These are phyloP conservation scores for Lagenidium giganteum DNA, from an alignment of 352 stramenopile genomes.

Conservation along the genomic window DNA sequence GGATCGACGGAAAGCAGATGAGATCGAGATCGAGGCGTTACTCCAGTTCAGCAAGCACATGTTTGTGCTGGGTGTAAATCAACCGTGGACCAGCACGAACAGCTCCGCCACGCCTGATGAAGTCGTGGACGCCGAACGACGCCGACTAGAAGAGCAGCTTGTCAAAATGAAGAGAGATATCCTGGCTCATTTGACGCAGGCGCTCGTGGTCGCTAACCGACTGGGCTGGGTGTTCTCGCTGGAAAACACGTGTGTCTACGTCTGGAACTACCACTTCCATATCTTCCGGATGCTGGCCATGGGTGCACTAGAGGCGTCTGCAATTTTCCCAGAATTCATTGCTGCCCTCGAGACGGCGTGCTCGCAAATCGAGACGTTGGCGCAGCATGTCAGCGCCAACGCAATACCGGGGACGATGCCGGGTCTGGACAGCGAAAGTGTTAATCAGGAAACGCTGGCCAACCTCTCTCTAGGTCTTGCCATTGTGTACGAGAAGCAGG, in stretches of 20 bases:
- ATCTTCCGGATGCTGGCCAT: slow-evolving; percentile 50
- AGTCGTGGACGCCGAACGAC: no score
- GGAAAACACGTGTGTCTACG: slow-evolving; percentile 78
- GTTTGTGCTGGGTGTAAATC: no score
- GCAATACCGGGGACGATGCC: no score
- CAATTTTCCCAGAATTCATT: slow-evolving; percentile 55
- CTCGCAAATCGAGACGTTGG: slow-evolving; percentile 52
- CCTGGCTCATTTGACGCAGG: slow-evolving; percentile 26
- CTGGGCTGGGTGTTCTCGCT: slow-evolving; percentile 63
- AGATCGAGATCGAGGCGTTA: no score
- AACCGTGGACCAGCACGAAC: no score
- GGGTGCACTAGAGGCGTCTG: background rate
- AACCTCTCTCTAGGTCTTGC: slow-evolving; percentile 47
- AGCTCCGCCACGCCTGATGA: no score
- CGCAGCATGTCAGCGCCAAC: no score
- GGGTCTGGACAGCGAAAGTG: slow-evolving; percentile 1
- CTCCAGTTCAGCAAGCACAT: no score
- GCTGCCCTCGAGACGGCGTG: slow-evolving; percentile 50
- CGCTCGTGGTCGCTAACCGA: slow-evolving; percentile 25
- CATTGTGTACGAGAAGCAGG: slow-evolving; percentile 39
- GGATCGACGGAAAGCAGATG: no score
- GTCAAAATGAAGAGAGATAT: slow-evolving; percentile 41
- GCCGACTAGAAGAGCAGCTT: slow-evolving; percentile 20
- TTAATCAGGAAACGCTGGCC: slow-evolving; percentile 43
- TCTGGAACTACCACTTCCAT: slow-evolving; percentile 92